These are phyloP conservation scores for Agaricus blazei DNA, from an alignment of 768 basidiomycete species.

Conservation along the genomic window DNA sequence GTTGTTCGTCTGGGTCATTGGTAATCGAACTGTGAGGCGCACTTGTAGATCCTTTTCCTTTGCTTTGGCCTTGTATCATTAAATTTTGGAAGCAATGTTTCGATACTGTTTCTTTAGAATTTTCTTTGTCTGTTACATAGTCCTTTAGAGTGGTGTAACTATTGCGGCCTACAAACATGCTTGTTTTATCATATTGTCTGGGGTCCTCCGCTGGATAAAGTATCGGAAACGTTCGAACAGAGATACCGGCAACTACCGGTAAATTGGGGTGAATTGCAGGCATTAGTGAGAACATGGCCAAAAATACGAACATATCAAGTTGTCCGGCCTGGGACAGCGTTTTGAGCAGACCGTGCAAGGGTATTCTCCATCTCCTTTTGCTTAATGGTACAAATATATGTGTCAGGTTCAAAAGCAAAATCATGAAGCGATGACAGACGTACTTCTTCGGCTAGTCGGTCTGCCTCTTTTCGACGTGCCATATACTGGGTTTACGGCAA, in stretches of 20 bases:
- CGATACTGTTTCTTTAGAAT: background rate
- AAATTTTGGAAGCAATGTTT: too few species aligned
- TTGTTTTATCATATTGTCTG: background rate
- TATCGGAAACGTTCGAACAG: background rate
- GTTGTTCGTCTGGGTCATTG: conserved; percentile 59
- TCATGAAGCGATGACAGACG: background rate
- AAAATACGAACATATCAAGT: background rate
- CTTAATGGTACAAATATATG: background rate
- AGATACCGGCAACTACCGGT: too few species aligned
- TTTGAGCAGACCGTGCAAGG: conserved; percentile 4
- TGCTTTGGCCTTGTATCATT: background rate
- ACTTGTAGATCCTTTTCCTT: background rate
- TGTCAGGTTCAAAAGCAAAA: background rate
- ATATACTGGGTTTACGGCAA: background rate
- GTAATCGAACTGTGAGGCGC: conserved; percentile 28
- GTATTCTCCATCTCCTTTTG: conserved; percentile 2
- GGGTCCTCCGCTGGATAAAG: background rate
- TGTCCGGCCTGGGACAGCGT: background rate
- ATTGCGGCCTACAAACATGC: background rate
- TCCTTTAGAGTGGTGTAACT: background rate
- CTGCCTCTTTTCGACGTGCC: background rate
- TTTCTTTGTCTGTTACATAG: background rate
- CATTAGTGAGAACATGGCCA: too few species aligned
- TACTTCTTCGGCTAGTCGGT: background rate
- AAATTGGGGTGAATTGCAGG: background rate